phyloP scores from a whole-genome alignment of 441 rosid species.

The Gossypium aridum region DNA sequence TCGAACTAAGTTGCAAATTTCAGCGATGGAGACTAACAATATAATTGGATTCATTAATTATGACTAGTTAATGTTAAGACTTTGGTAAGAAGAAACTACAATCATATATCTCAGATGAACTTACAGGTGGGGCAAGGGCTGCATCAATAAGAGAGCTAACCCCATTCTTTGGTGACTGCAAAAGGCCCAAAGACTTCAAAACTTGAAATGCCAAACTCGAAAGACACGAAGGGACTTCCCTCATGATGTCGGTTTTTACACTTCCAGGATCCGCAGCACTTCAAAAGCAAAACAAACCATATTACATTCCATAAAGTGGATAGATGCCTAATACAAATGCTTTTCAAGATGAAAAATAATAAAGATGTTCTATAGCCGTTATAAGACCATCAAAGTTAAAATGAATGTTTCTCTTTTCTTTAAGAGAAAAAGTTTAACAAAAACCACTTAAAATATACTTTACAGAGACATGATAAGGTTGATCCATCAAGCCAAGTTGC shows the following conservation, averaged over 20 bases:
- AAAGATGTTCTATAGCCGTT: neutral
- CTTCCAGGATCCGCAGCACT: constrained; percentile 93
- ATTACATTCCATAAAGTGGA: constrained; percentile 7
- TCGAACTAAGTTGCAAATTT: neutral
- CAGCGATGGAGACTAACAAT: neutral
- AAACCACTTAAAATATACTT: constrained; percentile 37
- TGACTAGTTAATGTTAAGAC: neutral
- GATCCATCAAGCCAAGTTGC: constrained; percentile 38
- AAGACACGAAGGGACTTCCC: constrained; percentile 68
- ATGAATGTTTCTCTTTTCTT: neutral
- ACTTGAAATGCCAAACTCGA: constrained; percentile 34
- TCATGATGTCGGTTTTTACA: constrained; percentile 79
- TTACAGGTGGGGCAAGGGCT: constrained; percentile 80
- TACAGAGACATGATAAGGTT: constrained; percentile 53
- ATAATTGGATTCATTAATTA: neutral
- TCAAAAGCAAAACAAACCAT: constrained; percentile 14
- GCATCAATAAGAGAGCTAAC: constrained; percentile 70
- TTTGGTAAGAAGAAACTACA: neutral
- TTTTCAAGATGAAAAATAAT: neutral
- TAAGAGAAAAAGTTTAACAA: neutral
- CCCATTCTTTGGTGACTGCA: constrained; percentile 59
- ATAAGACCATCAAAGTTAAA: neutral
- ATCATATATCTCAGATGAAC: constrained; percentile 10
- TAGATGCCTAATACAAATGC: neutral
- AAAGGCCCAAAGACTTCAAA: constrained; percentile 47